phyloP scores from a whole-genome alignment of 257 asterid species.

The Haberlea rhodopensis region DNA sequence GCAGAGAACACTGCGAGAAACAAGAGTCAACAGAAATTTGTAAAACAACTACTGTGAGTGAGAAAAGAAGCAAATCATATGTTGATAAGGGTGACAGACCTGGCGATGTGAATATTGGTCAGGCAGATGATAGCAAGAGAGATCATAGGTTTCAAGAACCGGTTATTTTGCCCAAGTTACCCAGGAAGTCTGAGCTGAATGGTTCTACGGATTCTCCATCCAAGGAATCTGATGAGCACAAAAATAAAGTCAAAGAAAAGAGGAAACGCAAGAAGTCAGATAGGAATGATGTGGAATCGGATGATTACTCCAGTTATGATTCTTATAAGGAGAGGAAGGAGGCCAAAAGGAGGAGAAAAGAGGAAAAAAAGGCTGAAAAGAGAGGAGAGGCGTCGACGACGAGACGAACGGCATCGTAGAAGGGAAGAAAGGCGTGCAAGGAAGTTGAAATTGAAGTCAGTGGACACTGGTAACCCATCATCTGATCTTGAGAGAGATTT shows the following conservation, averaged over 20 bases:
- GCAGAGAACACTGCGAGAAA: conserved; percentile 36
- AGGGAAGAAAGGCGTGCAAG: conserved; percentile 63
- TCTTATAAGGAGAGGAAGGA: conserved; percentile 78
- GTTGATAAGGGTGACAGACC: conserved; percentile 33
- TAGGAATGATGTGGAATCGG: conserved; percentile 47
- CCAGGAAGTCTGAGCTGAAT: conserved; percentile 45
- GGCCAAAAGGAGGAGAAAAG: conserved; percentile 76
- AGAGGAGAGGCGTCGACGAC: conserved; percentile 68
- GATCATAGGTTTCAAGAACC: conserved; percentile 29
- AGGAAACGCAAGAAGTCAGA: conserved; percentile 61
- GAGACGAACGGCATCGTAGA: conserved; percentile 69
- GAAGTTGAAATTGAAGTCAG: conserved; percentile 58
- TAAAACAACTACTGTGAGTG: conserved; percentile 31
- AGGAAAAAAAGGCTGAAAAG: conserved; percentile 66
- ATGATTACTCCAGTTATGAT: conserved; percentile 68
- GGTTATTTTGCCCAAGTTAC: conserved; percentile 34
- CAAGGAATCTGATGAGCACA: conserved; percentile 48
- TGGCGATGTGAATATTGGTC: conserved; percentile 37
- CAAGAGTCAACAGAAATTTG: conserved; percentile 33
- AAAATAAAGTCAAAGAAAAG: conserved; percentile 49
- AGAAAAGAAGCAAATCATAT: conserved; percentile 43
- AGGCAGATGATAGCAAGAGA: conserved; percentile 34
- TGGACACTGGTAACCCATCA: conserved; percentile 46
- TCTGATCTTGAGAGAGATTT: conserved; percentile 46
- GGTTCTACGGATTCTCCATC: conserved; percentile 45